Evolutionary conservation across 139 green algal genomes (phyloP).

Genomic region (Chlamydomonas incerta): DNA sequence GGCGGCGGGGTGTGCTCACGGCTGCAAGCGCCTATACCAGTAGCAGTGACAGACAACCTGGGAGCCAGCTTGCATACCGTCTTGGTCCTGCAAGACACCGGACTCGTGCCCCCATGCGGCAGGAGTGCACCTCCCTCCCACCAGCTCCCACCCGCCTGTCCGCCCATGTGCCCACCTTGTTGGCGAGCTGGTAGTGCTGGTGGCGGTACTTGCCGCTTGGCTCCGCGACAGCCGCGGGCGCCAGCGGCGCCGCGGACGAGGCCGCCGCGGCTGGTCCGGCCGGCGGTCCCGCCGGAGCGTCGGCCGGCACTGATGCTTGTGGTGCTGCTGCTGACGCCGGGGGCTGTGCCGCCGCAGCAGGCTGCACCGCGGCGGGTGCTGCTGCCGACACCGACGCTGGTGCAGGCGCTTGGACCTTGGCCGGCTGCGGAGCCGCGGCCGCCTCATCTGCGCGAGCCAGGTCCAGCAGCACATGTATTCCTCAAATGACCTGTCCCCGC

Average conservation of each 20-base stretch:
- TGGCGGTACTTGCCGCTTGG: conserved; percentile 68
- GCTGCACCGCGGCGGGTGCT: background rate
- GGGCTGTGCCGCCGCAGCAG: background rate
- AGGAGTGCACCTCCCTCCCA: too few relatives aligned
- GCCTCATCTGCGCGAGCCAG: too few relatives aligned
- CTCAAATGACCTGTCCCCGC: too few relatives aligned
- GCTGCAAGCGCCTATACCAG: too few relatives aligned
- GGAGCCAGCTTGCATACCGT: too few relatives aligned
- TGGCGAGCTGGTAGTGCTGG: conserved; percentile 85
- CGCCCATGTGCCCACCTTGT: conserved; percentile 45
- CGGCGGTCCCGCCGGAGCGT: background rate
- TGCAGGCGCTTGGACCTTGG: background rate
- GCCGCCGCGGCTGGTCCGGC: conserved; percentile 11
- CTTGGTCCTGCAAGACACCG: too few relatives aligned
- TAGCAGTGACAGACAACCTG: too few relatives aligned
- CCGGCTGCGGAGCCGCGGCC: too few relatives aligned
- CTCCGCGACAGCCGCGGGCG: background rate
- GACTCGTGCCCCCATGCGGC: too few relatives aligned
- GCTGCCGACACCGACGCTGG: background rate
- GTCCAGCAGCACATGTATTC: too few relatives aligned
- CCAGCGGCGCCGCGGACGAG: background rate
- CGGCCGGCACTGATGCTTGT: background rate
- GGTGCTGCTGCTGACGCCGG: background rate
- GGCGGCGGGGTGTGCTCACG: too few relatives aligned
- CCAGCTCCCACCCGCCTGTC: background rate